phyloP scores from a whole-genome alignment of 805 yeast species.

The Allodekkera sacchari region DNA sequence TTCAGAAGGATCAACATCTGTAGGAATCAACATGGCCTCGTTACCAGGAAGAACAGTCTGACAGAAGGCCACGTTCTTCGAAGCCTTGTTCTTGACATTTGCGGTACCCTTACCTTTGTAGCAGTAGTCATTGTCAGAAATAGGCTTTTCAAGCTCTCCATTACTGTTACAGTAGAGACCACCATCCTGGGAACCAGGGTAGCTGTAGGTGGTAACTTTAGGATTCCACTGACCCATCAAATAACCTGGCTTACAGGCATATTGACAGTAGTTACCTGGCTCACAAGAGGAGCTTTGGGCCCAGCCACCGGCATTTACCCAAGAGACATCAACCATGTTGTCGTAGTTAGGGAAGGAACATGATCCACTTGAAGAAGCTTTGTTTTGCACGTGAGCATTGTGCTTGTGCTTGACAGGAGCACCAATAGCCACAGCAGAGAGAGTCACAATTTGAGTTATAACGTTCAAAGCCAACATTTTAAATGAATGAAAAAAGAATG shows the following conservation, averaged over 20 bases:
- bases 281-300: conserved; percentile 72
- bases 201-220: conserved; percentile 56
- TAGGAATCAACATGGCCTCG: conserved; percentile 91
- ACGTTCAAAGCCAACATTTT: too few species aligned
- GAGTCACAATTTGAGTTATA: too few species aligned
- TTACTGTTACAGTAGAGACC: conserved; percentile 70
- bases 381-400: too few species aligned
- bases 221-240: conserved; percentile 88
- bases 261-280: conserved; percentile 80
- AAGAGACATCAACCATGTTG: conserved; percentile 66
- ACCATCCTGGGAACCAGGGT: conserved; percentile 75
- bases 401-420: too few species aligned
- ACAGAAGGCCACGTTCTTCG: conserved; percentile 67
- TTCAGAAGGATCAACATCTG: conserved; percentile 44
- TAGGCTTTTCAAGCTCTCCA: conserved; percentile 61
- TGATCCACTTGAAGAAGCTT: conserved; percentile 6
- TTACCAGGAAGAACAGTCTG: conserved; percentile 93
- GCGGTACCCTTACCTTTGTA: conserved; percentile 73
- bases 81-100: conserved; percentile 43
- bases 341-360: conserved; percentile 63
- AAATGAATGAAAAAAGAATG: too few species aligned
- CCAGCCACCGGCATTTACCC: conserved; percentile 64
- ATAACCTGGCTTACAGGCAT: conserved; percentile 86
- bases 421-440: too few species aligned
- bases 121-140: conserved; percentile 53